These are phyloP conservation scores for Lactarius trivialis DNA, from an alignment of 768 basidiomycete species.

Conservation along the genomic window DNA sequence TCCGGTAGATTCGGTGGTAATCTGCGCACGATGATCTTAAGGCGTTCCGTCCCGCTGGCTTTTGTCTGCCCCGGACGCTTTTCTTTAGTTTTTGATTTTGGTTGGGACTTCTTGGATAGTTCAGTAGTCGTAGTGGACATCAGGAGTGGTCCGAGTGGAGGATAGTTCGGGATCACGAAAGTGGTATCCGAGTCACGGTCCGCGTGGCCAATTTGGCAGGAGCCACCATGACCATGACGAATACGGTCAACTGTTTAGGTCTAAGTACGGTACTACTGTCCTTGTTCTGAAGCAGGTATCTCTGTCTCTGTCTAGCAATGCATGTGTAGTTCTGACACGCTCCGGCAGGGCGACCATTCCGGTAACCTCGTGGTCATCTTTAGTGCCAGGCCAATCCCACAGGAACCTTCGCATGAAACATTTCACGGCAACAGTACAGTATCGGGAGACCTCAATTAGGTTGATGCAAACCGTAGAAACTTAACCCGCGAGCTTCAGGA, in stretches of 20 bases:
- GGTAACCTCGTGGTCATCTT: too few relatives aligned
- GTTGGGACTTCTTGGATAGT: slow-evolving; percentile 22
- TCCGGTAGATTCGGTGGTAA: slow-evolving; percentile 91
- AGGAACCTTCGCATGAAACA: neutral
- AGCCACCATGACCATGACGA: too few relatives aligned
- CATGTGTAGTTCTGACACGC: too few relatives aligned
- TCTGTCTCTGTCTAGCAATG: too few relatives aligned
- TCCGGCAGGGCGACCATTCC: neutral
- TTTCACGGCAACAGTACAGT: neutral
- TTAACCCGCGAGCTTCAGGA: too few relatives aligned
- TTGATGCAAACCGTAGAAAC: too few relatives aligned
- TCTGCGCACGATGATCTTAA: slow-evolving; percentile 84
- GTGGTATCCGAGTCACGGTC: neutral
- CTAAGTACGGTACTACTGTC: neutral
- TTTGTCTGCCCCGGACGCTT: slow-evolving; percentile 28
- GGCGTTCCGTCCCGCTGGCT: slow-evolving; percentile 43
- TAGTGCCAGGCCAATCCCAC: too few relatives aligned
- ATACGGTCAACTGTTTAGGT: too few relatives aligned
- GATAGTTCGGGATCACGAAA: neutral
- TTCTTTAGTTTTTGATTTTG: slow-evolving; percentile 30
- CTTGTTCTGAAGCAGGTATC: too few relatives aligned
- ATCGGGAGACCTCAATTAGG: too few relatives aligned
- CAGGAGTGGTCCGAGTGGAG: neutral
- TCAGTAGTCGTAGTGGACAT: slow-evolving; percentile 20
- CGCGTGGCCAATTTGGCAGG: neutral